Evolutionary conservation across 345 rosid species (phyloP), one percentile per base, ranked within the genome.

Genomic region (Nephelium lappaceum): DNA sequence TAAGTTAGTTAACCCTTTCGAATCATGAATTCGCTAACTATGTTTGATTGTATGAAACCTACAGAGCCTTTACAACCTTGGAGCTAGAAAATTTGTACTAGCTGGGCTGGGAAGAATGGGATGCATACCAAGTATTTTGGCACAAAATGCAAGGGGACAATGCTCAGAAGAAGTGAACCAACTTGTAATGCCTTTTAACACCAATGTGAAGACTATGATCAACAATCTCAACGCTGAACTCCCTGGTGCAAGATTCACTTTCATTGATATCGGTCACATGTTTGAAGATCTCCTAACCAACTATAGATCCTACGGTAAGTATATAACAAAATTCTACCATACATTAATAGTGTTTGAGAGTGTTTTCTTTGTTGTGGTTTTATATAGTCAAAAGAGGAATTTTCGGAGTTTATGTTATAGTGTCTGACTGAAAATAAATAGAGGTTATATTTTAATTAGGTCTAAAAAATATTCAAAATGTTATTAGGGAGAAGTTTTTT

Each of bases 61-160:
- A 80, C 85, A 92, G 91, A 81, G 78, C 36, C 84, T 96, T 0
- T 93, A 94, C 90, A 93, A 93, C 82, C 92, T 93, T 0, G 99
- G 98, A 70, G 98, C 91, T 31, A 73, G 97, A 58, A 96, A 93
- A 81, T 93, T 94, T 80, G 88, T 94, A 7, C 45, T 96, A 25
- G 89, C 94, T 3, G 99, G 98, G 43, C 72, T 96, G 25, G 98
- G 98, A 71, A 75, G 87, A 70, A 94, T 96, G 99, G 99, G 99
- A 24, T 96, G 99, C 70, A 96, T 96, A 41, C 99, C 98, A 0
- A 96, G 99, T 85, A 93, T 94, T 72, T n/a, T 94, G 72, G 94
- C 99, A 2, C 98, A 91, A 76, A 92, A 82, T 84, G 77, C 88
- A 12, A 76, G 71, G 0, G 97, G 97, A 61, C 62, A 71, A 24